Evolutionary conservation across 2,329 filamentous ascomycete species (phyloP).

Genomic region (Curvularia hawaiiensis): DNA sequence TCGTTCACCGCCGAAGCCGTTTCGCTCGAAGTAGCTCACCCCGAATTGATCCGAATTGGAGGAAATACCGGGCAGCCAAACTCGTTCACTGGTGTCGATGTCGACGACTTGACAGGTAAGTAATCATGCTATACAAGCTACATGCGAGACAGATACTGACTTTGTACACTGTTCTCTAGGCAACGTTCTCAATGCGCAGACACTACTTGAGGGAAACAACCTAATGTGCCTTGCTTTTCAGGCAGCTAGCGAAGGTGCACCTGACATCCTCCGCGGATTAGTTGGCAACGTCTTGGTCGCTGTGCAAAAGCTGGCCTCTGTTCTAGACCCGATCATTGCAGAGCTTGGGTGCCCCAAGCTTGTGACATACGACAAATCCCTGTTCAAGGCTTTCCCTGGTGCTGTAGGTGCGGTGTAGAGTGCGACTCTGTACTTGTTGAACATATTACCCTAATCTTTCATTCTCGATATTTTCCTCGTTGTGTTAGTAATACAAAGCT

Average conservation of each 20-base stretch:
- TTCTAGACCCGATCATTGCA: conserved; percentile 19
- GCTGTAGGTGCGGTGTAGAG: conserved; percentile 6
- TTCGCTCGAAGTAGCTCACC: conserved; percentile 19
- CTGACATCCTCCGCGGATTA: conserved; percentile 22
- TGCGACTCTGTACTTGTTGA: not conserved
- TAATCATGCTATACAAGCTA: not conserved
- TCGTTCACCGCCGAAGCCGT: not conserved
- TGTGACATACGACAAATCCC: conserved; percentile 19
- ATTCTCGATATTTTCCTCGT: not conserved
- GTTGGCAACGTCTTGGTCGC: conserved; percentile 21
- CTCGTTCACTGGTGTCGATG: conserved; percentile 24
- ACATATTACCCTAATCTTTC: not conserved
- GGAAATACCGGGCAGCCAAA: conserved; percentile 28
- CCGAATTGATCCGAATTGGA: conserved; percentile 21
- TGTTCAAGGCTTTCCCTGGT: conserved; percentile 25
- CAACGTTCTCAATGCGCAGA: conserved; percentile 22
- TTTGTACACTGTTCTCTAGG: not conserved
- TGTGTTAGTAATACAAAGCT: conserved; percentile 1
- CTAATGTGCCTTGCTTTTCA: conserved; percentile 25
- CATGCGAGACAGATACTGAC: not conserved
- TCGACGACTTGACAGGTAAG: conserved; percentile 22
- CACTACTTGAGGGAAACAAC: conserved; percentile 25
- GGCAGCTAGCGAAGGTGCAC: conserved; percentile 18
- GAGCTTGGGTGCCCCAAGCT: conserved; percentile 23
- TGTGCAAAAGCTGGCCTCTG: conserved; percentile 22